These are phyloP conservation scores for Macrolepiota fuliginosa DNA, from an alignment of 768 basidiomycete genomes.

Conservation along the genomic window DNA sequence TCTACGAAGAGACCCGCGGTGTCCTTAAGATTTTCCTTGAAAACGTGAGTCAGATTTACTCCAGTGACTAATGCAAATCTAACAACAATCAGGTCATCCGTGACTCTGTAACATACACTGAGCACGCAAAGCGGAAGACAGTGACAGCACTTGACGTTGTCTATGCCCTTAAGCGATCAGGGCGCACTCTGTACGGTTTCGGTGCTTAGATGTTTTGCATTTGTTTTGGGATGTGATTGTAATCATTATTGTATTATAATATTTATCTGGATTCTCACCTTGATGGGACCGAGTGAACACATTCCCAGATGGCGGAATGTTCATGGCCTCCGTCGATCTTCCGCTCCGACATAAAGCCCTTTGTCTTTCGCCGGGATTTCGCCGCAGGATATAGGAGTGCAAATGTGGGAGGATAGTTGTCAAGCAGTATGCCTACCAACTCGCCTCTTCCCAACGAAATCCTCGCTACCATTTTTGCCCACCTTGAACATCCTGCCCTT, in stretches of 20 bases:
- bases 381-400: conserved; percentile 31
- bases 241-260: conserved; percentile 11
- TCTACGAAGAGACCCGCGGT: conserved; percentile 96
- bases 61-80: conserved; percentile 26
- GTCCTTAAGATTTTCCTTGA: conserved; percentile 94
- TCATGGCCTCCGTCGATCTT: conserved; percentile 34
- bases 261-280: conserved; percentile 6
- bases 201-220: conserved; percentile 57
- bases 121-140: conserved; percentile 95
- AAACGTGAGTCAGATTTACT: conserved; percentile 49
- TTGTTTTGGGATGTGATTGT: conserved; percentile 14
- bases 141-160: conserved; percentile 95
- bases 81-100: conserved; percentile 70
- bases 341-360: conserved; percentile 36
- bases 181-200: conserved; percentile 91
- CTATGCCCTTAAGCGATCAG: conserved; percentile 82
- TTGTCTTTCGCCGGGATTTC: conserved; percentile 30
- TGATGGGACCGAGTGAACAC: neutral
- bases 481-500: conserved; percentile 36
- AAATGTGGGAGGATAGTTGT: conserved; percentile 10
- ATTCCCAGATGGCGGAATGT: conserved; percentile 1
- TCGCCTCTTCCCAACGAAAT: conserved; percentile 54
- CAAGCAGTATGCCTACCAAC: conserved; percentile 12
- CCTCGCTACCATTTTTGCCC: conserved; percentile 44
- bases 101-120: conserved; percentile 97